Conservation (phyloP, 768 basidiomycete genomes). For the Termitomyces sp. region DNA sequence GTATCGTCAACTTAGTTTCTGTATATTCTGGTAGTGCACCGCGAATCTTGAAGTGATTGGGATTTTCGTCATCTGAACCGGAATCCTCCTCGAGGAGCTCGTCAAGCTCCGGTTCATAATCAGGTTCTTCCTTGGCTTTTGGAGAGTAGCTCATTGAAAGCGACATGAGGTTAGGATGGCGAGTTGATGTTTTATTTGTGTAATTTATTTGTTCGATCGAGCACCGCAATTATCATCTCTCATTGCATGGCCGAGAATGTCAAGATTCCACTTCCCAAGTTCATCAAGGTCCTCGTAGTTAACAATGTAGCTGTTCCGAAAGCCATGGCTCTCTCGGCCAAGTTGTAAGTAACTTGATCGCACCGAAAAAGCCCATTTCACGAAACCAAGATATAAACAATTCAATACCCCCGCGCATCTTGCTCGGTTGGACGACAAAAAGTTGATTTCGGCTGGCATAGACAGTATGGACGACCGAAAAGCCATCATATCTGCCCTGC, state of each 20-base stretch:
- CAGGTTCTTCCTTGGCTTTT: conserved; percentile 12
- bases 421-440: conserved; percentile 51
- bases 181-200: neutral
- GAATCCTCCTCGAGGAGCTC: conserved; percentile 45
- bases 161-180: neutral
- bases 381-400: conserved; percentile 57
- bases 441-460: conserved; percentile 56
- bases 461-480: conserved; percentile 63
- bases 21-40: conserved; percentile 37
- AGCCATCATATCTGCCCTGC: conserved; percentile 52
- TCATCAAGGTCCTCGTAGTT: conserved; percentile 61
- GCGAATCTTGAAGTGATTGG: conserved; percentile 38
- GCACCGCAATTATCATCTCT: neutral
- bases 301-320: conserved; percentile 55
- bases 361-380: neutral
- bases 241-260: conserved; percentile 20
- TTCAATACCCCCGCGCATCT: conserved; percentile 61
- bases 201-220: neutral
- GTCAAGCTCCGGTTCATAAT: conserved; percentile 38
- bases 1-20: conserved; percentile 38
- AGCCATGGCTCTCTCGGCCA: conserved; percentile 68
- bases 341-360: conserved; percentile 46
- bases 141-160: conserved; percentile 4
- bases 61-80: conserved; percentile 36
- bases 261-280: conserved; percentile 60